Evolutionary conservation across 2,329 filamentous ascomycete species (phyloP).

Genomic region (Karstenula rhodostoma): DNA sequence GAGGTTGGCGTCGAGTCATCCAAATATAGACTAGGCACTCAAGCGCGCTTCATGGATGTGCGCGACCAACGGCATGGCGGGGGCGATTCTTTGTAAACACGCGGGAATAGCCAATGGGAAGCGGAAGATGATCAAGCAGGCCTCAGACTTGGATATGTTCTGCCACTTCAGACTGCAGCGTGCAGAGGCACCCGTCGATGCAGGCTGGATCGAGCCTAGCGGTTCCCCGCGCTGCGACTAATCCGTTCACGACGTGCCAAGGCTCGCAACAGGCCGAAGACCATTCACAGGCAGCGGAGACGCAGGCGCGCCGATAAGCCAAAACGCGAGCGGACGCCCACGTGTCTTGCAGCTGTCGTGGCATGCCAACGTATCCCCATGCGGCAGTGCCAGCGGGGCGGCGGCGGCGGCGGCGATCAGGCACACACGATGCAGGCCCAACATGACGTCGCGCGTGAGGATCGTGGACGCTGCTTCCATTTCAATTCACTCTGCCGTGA

Average conservation of each 20-base stretch:
- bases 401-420: slow-evolving; percentile 12
- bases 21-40: slow-evolving; percentile 4
- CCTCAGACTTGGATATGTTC: too few species aligned
- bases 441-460: slow-evolving; percentile 13
- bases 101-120: neutral
- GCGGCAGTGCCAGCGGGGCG: neutral
- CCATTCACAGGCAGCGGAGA: neutral
- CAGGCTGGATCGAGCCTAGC: neutral
- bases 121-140: neutral
- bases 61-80: neutral
- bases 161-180: too few species aligned
- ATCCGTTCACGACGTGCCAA: neutral
- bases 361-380: neutral
- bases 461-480: slow-evolving; percentile 6
- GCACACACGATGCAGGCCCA: slow-evolving; percentile 13
- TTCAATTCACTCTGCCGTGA: slow-evolving; percentile 3
- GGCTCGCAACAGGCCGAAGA: neutral
- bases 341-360: neutral
- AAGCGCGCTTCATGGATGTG: neutral
- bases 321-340: neutral
- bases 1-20: slow-evolving; percentile 5
- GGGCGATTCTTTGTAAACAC: neutral
- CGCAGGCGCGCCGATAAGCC: neutral
- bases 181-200: neutral
- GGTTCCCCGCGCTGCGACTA: neutral